Base-by-base conservation (phyloP, 2,329 filamentous ascomycete species). In the Fusarium graminum region DNA sequence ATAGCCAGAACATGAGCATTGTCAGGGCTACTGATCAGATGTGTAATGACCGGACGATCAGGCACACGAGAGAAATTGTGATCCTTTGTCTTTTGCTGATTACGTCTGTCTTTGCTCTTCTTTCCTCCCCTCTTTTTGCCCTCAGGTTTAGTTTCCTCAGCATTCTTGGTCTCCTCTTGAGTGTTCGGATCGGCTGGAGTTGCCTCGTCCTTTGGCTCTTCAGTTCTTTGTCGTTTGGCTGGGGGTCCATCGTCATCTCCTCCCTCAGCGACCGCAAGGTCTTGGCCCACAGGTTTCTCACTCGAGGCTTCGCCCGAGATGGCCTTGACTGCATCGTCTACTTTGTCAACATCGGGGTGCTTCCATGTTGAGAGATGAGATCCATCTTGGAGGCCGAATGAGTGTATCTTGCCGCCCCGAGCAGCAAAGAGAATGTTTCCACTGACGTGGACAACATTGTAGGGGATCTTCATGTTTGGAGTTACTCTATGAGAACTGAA, bases 1-100 rank as follows among this genome's bases (percentile, higher is more conserved):
- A 96, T 87, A 22, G 88, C 91, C 40, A 97, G 81, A 19, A 96
- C 76, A 78, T 97, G 82, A 40, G 85, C 82, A 14, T 89, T 87
- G 67, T 91, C 83, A 14, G 81, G 76, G 1, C 92, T 90, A 28
- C 86, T 79, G 22, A 86, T 81, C 66, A 97, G 75, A 64, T 90
- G 86, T 59, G 89, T 90, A 53, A 97, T 86, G 71, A 90, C 88
- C 7, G 90, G 85, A 60, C 81, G 76, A 53, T 88, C 85, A 4
- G 80, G 78, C n/a, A 78, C 74, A 38, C 71, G 72, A 22, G 64
- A 76, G 63, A 68, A 72, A 62, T 51, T 70, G 46, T 49, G 47
- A 25, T 72, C 69, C 41, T 64, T 70, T 38, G 44, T 14, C 14
- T 40, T 57, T 11, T 63, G 54, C 44, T 64, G 56, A n/a, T 72